Evolutionary conservation across 2,329 filamentous ascomycete genomes (phyloP).

Genomic region (Aspergillus floridensis): DNA sequence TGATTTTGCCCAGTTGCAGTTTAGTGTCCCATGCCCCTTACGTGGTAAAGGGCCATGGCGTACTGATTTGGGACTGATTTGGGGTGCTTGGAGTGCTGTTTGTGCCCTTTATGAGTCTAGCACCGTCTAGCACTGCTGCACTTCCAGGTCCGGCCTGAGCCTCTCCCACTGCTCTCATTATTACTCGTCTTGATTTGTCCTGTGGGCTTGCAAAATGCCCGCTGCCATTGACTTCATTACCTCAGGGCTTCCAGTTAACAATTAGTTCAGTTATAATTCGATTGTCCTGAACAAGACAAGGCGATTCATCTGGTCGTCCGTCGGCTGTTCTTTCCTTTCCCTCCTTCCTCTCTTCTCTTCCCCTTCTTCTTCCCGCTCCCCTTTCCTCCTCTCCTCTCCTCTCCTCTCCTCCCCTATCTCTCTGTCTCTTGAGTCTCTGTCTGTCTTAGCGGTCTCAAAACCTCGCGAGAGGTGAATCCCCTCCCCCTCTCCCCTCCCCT

Average conservation of each 20-base stretch:
- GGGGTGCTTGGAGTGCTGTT: too few species aligned
- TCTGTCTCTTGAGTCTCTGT: background rate
- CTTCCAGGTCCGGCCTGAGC: background rate
- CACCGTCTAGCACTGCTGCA: background rate
- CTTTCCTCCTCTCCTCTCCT: background rate
- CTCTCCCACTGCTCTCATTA: background rate
- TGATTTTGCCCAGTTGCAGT: background rate
- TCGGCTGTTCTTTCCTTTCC: conserved; percentile 1
- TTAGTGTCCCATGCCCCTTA: conserved; percentile 4
- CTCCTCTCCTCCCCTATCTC: background rate
- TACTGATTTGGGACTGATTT: too few species aligned
- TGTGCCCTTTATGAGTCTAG: background rate
- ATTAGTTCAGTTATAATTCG: background rate
- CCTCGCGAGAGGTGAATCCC: background rate
- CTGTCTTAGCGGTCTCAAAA: background rate
- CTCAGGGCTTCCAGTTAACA: too few species aligned
- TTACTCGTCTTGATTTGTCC: background rate
- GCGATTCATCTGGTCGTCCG: background rate
- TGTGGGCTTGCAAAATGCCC: background rate
- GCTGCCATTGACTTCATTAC: background rate
- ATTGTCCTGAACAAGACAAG: background rate
- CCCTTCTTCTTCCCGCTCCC: background rate
- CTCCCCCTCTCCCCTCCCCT: background rate
- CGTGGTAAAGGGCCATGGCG: conserved; percentile 5
- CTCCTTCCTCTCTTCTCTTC: background rate